Percentiles rank a stretch among this genome's conserved stretches.
These are phyloP conservation scores for Ceratopteris richardii DNA, from an alignment of 75 land plant genomes.

Conservation along the genomic window DNA sequence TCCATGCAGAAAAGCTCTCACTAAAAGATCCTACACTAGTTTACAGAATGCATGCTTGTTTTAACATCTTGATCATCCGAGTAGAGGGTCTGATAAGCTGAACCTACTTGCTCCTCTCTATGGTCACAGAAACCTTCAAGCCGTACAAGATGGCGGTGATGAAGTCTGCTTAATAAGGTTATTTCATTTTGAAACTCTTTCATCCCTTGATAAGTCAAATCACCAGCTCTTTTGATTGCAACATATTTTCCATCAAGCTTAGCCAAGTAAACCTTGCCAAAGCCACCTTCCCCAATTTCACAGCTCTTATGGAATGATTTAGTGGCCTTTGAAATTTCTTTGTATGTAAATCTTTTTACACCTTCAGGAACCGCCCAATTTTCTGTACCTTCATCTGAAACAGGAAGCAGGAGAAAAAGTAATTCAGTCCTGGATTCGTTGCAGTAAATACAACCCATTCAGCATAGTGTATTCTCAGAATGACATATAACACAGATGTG, in stretches of 20 bases:
- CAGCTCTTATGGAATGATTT: conserved; percentile 37
- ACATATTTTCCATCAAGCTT: conserved; percentile 46
- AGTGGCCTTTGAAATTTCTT: conserved; percentile 66
- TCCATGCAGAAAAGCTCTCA: no score
- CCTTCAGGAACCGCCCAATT: conserved; percentile 21
- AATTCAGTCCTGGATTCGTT: background rate
- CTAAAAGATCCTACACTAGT: no score
- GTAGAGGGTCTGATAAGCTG: no score
- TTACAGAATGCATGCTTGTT: no score
- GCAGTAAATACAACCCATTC: no score
- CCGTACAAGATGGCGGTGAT: conserved; percentile 79
- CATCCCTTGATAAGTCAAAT: conserved; percentile 59
- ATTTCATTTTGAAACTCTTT: conserved; percentile 84
- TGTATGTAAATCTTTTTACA: conserved; percentile 47
- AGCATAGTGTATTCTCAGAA: no score
- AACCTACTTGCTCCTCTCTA: conserved; percentile 59
- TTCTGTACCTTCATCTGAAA: background rate
- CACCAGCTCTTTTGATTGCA: conserved; percentile 76
- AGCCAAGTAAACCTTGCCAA: conserved; percentile 79
- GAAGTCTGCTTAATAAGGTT: conserved; percentile 64
- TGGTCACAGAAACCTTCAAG: conserved; percentile 81
- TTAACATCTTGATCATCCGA: no score
- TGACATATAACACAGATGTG: no score
- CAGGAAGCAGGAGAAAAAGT: background rate
- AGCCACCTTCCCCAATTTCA: conserved; percentile 83